A percentile compares a stretch with the other conserved stretches of the same genome.
Evolutionary conservation across 306 rosid genomes (phyloP).

Genomic region (Fagus sylvatica): DNA sequence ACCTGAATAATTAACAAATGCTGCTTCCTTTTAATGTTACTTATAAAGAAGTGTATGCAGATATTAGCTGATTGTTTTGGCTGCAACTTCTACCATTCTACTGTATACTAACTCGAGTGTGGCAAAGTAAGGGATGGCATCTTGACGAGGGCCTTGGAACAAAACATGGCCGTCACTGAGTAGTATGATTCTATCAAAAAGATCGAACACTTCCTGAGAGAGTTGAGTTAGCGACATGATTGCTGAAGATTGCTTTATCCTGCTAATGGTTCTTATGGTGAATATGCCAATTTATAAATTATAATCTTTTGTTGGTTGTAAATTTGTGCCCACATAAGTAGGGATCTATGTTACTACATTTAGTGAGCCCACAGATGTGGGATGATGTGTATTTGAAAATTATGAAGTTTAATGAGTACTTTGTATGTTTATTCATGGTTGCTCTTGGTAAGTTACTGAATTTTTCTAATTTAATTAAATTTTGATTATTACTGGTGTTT

Average conservation of each 20-base stretch:
- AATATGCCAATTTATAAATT: not conserved
- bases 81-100: not conserved
- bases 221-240: slow-evolving; percentile 11
- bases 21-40: not conserved
- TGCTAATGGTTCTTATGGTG: slow-evolving; percentile 15
- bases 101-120: not conserved
- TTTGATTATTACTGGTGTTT: not conserved
- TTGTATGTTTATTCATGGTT: not conserved
- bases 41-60: not conserved
- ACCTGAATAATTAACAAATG: not conserved
- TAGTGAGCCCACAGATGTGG: too few relatives aligned
- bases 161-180: not conserved
- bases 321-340: not conserved
- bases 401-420: not conserved
- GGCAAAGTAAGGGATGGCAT: slow-evolving; percentile 12
- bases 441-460: not conserved
- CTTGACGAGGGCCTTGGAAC: slow-evolving; percentile 9
- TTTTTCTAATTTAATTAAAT: not conserved
- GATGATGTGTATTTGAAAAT: too few relatives aligned
- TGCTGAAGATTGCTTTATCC: slow-evolving; percentile 7
- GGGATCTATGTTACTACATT: too few relatives aligned
- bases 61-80: not conserved
- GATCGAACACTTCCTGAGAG: slow-evolving; percentile 7
- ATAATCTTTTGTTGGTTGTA: not conserved
- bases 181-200: slow-evolving; percentile 1